Evolutionary conservation across 2,329 filamentous ascomycete genomes (phyloP).

Genomic region (Fusarium globosum): DNA sequence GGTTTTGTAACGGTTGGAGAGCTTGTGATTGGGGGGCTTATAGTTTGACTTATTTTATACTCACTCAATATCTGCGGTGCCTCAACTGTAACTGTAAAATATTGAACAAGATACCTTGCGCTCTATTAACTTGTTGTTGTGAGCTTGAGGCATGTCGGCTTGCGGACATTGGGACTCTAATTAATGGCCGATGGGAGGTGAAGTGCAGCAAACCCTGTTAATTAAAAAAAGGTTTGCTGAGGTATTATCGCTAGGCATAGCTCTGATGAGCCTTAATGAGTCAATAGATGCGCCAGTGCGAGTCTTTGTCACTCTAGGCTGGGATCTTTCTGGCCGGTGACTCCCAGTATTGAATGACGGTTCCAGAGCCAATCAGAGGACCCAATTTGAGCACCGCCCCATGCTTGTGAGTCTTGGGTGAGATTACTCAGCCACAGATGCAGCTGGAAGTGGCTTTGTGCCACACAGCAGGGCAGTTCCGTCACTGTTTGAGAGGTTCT

Average conservation of each 20-base stretch:
- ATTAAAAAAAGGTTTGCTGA: not conserved
- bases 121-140: not conserved
- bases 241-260: not conserved
- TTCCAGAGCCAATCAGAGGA: conserved; percentile 16
- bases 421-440: conserved; percentile 35
- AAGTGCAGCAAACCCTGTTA: not conserved
- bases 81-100: not conserved
- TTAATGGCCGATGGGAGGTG: not conserved
- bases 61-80: not conserved
- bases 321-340: conserved; percentile 24
- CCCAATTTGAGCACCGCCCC: conserved; percentile 10
- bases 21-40: not conserved
- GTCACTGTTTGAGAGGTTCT: conserved; percentile 17
- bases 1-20: not conserved
- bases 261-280: conserved; percentile 17
- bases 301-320: not conserved
- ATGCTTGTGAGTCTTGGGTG: not conserved
- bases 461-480: conserved; percentile 25
- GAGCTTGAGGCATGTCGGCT: not conserved
- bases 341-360: conserved; percentile 5
- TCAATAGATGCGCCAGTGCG: not conserved
- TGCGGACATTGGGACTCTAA: not conserved
- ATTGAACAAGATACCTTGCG: not conserved
- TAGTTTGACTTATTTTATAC: not conserved
- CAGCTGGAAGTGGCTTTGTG: conserved; percentile 9